Evolutionary conservation across 768 basidiomycete genomes (phyloP), one percentile per base, ranked within the genome.

Genomic region (Suillus variegatus): DNA sequence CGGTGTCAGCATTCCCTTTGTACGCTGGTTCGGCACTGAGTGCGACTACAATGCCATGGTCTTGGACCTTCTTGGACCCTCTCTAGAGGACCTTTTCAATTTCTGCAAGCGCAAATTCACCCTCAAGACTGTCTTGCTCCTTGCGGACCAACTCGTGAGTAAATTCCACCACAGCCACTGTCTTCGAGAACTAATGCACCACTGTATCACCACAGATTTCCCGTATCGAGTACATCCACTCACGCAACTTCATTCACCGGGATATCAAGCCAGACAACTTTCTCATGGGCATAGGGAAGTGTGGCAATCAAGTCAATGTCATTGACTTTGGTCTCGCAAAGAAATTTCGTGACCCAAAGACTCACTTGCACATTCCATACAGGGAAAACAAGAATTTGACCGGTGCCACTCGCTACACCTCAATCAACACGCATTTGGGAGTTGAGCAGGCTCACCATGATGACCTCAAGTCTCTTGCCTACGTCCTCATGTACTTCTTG

Each of bases 31-130:
- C 70, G 92, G 92, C 28, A 93, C 91, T 49, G 91, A 99, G 79
- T 99, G 97, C 79, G 97, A 99, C 78, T 99, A 98, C 85, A 99
- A 99, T 66, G 97, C 97, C 56, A 99, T 99, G 97, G 97, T 99
- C 64, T 82, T 99, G 72, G 97, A 99, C 79, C 88, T 99, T 63
- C 88, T 99, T 40, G 95, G 95, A 0, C 94, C 94, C 61, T 93
- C 92, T 40, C 89, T 95, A 36, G 93, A 95, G 73, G 93, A 95
- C 70, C 84, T 95, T 22, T 95, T 95, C 87, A 94, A 94, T 79
- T 94, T 95, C 73, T 95, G 93, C 82, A 96, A 95, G 82, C 91
- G 97, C 82, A 98, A 97, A 78, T 99, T 99, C 82, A 90, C 85
- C 68, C 85, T 99, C 74, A 99, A 99, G 85, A 99, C 97, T 1